A percentile compares a stretch with the other conserved stretches of the same genome.
These are phyloP conservation scores for Fistulinella staudtii DNA, from an alignment of 1,284 basidiomycete genomes.

Conservation along the genomic window DNA sequence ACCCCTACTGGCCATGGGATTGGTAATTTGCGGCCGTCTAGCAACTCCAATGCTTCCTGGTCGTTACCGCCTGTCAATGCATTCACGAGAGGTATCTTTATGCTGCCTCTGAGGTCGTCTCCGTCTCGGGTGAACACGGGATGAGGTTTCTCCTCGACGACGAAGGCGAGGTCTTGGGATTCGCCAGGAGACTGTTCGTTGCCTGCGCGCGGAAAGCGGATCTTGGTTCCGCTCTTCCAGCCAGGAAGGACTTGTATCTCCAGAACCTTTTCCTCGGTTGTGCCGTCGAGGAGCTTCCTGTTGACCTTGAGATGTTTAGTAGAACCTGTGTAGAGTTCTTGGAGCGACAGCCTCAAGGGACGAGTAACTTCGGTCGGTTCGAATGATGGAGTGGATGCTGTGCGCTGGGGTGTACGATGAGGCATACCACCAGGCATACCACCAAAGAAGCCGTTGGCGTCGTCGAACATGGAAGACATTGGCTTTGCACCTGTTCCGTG, in stretches of 20 bases:
- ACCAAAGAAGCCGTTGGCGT: conserved; percentile 48
- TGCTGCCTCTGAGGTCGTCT: conserved; percentile 68
- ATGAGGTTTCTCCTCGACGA: conserved; percentile 90
- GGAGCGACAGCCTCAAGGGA: conserved; percentile 83
- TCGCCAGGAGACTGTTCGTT: conserved; percentile 79
- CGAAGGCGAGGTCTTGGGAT: conserved; percentile 83
- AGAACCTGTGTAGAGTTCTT: conserved; percentile 88
- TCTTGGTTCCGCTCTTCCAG: conserved; percentile 88
- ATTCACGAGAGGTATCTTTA: conserved; percentile 77
- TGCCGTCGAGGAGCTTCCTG: conserved; percentile 67
- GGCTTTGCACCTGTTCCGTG: conserved; percentile 39
- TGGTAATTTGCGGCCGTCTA: conserved; percentile 78
- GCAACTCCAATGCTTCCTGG: conserved; percentile 54
- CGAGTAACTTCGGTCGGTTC: conserved; percentile 69
- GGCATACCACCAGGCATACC: conserved; percentile 32
- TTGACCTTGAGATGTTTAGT: conserved; percentile 90
- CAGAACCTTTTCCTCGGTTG: conserved; percentile 86
- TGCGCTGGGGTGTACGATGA: conserved; percentile 25
- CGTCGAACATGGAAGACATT: conserved; percentile 40
- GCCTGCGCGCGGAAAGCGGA: conserved; percentile 83
- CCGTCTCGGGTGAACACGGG: conserved; percentile 71
- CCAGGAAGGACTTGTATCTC: conserved; percentile 86
- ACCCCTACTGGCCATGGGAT: conserved; percentile 66
- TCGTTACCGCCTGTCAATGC: conserved; percentile 63
- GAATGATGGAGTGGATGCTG: conserved; percentile 24